Evolutionary conservation across 495 filamentous ascomycete species (phyloP), one percentile per base, ranked within the genome.

Genomic region (Letharia columbiana): DNA sequence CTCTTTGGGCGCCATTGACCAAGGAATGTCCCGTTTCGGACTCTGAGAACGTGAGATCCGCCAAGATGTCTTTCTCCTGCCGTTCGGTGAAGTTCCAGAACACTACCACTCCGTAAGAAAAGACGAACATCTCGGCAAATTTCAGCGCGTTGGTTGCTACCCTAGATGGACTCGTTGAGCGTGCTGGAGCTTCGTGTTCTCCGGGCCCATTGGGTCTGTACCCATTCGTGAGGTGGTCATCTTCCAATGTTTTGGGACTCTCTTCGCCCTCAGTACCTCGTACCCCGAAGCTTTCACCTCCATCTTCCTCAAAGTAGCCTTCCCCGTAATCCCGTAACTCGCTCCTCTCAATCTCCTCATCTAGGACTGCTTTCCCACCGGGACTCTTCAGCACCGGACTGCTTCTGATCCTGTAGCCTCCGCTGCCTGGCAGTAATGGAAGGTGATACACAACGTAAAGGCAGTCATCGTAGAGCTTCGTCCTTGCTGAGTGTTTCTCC

Each of bases 381-480:
- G 93, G 91, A 61, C 87, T 93, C 75, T 96, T 96, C 65, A 98
- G 75, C 42, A 93, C 86, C 3, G 95, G 94, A 70, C 91, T 92
- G 72, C 93, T 97, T 67, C 90, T 81, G 54, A 98, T 75, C 60
- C 94, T 81, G 72, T 91, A 96, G 9, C 95, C 94, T 44, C 94
- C 91, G 54, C 79, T 81, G 0, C 94, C 95, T 10, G 89, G 87
- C 60, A 98, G 77, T 60, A 99, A 75, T 12, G 94, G 94, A 37
- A 96, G 78, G 77, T 98, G 92, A 75, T 98, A 99, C 41, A 93
- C 94, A 8, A 86, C 89, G 71, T 99, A 99, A 28, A 99, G 81
- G 72, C 95, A 98, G 73, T 99, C 95, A 75, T 98, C 95, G 75
- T 99, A 99, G n/a, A 98, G 82, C 75, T 99, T 99, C 50, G 92